phyloP scores from a whole-genome alignment of 768 basidiomycete genomes.

The Dendrothele bispora region DNA sequence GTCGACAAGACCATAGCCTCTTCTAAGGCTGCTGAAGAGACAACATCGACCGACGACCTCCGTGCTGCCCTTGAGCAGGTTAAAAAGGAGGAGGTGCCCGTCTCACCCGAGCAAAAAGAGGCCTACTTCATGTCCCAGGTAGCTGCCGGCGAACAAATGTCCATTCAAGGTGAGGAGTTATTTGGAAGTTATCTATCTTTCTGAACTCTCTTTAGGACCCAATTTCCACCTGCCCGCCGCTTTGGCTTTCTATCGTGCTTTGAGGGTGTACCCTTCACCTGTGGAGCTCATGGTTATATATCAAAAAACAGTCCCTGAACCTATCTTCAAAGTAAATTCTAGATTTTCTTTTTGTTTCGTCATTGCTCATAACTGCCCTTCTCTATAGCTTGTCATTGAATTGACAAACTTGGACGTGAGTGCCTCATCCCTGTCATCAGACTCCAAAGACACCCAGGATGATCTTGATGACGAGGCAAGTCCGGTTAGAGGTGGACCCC shows the following conservation, averaged over 20 bases:
- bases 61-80: constrained; percentile 64
- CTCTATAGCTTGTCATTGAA: constrained; percentile 66
- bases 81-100: constrained; percentile 67
- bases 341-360: too few relatives aligned
- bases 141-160: constrained; percentile 81
- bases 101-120: constrained; percentile 77
- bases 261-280: constrained; percentile 92
- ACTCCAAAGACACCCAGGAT: constrained; percentile 28
- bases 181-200: constrained; percentile 5
- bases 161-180: constrained; percentile 61
- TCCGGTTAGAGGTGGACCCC: constrained; percentile 63
- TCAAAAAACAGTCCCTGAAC: constrained; percentile 83
- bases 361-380: too few relatives aligned
- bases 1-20: constrained; percentile 65
- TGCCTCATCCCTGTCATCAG: constrained; percentile 40
- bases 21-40: constrained; percentile 39
- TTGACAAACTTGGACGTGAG: constrained; percentile 90
- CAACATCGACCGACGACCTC: constrained; percentile 52
- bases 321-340: constrained; percentile 69
- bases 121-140: constrained; percentile 91
- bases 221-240: constrained; percentile 78
- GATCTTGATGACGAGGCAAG: constrained; percentile 57
- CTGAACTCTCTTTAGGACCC: constrained; percentile 55
- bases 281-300: constrained; percentile 95
- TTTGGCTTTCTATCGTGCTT: constrained; percentile 87